A percentile compares a stretch with the other conserved stretches of the same genome.
phyloP scores from a whole-genome alignment of 345 rosid species.

The Geranium brycei region DNA sequence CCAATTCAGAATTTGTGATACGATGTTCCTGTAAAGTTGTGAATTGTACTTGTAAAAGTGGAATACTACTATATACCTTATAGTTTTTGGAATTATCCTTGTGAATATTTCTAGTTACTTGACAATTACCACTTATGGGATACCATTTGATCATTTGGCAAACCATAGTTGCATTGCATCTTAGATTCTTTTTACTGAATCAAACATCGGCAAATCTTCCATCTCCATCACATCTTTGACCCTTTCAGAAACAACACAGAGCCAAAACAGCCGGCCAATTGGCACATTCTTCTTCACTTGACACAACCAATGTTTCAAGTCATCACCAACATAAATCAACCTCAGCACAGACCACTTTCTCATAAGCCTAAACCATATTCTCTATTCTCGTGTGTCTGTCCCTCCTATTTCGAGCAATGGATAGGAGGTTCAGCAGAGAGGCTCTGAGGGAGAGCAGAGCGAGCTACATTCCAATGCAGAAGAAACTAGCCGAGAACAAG shows the following conservation, averaged over 20 bases:
- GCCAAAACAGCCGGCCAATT: conserved; percentile 3
- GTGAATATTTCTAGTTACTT: too few relatives aligned
- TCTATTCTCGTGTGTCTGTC: not conserved
- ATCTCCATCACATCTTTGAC: not conserved
- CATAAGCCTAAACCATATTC: not conserved
- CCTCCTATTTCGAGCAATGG: conserved; percentile 8
- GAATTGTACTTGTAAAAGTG: too few relatives aligned
- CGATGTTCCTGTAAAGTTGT: too few relatives aligned
- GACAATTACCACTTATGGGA: too few relatives aligned
- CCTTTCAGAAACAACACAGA: not conserved
- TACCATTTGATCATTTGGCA: not conserved
- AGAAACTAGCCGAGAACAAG: conserved; percentile 16
- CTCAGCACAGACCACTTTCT: not conserved
- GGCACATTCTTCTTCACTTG: not conserved
- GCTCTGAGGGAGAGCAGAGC: conserved; percentile 13
- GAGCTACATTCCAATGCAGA: conserved; percentile 13
- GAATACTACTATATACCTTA: too few relatives aligned
- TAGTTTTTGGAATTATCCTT: too few relatives aligned
- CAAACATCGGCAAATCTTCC: not conserved
- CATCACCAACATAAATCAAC: not conserved
- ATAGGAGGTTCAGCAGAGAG: conserved; percentile 17
- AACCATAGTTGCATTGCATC: not conserved
- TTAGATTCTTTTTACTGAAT: not conserved
- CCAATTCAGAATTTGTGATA: too few relatives aligned
- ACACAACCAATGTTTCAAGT: conserved; percentile 7